phyloP scores from a whole-genome alignment of 2,329 filamentous ascomycete species.

The Phyllosticta citrichinensis region DNA sequence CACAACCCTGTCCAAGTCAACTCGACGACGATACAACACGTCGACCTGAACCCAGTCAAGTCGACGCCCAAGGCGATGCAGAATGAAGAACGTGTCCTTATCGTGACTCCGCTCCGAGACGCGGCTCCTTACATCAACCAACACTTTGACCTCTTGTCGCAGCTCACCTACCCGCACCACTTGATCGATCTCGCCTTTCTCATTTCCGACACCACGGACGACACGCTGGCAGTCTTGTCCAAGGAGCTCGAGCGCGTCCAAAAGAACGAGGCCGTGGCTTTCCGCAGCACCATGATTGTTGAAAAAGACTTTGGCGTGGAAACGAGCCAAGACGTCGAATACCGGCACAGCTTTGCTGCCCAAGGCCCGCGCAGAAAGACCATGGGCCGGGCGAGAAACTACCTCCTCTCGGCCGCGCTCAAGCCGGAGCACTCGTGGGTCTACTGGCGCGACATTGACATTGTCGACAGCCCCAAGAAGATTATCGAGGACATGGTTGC shows the following conservation, averaged over 20 bases:
- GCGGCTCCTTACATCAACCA: constrained; percentile 71
- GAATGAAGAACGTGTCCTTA: constrained; percentile 80
- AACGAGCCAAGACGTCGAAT: constrained; percentile 67
- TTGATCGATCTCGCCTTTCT: constrained; percentile 93
- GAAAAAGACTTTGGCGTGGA: constrained; percentile 81
- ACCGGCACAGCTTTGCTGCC: constrained; percentile 75
- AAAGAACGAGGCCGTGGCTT: constrained; percentile 66
- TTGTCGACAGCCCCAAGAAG: constrained; percentile 74
- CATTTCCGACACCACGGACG: constrained; percentile 82
- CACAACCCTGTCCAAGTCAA: constrained; percentile 83
- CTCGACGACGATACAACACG: constrained; percentile 62
- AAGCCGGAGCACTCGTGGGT: constrained; percentile 97
- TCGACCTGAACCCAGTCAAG: constrained; percentile 76
- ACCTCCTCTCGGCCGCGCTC: constrained; percentile 70
- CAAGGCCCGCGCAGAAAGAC: constrained; percentile 85
- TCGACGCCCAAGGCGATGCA: constrained; percentile 68
- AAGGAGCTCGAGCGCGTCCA: constrained; percentile 84
- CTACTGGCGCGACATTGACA: constrained; percentile 97
- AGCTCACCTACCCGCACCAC: constrained; percentile 87
- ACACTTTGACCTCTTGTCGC: constrained; percentile 85
- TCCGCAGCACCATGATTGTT: constrained; percentile 74
- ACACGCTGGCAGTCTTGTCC: constrained; percentile 78
- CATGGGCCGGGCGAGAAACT: constrained; percentile 87
- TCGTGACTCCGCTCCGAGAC: constrained; percentile 88
- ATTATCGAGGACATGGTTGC: constrained; percentile 94